A percentile compares a stretch with the other conserved stretches of the same genome.
Evolutionary conservation across 2,329 filamentous ascomycete genomes (phyloP).

Genomic region (Xylariaceae sp.): DNA sequence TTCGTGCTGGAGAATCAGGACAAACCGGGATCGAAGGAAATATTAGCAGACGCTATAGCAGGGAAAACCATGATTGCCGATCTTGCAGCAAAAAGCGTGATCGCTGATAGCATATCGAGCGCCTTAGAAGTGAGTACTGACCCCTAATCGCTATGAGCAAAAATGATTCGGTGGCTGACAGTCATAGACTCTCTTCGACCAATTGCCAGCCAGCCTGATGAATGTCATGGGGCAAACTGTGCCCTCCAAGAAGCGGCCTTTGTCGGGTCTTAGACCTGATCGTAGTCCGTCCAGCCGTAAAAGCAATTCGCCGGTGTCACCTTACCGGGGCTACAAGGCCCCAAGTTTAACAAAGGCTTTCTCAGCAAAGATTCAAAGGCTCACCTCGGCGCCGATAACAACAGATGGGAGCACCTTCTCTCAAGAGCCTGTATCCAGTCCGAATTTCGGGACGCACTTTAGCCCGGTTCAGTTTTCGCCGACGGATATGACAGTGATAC

Average conservation of each 20-base stretch:
- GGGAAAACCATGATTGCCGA: slow-evolving; percentile 77
- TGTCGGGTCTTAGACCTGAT: slow-evolving; percentile 39
- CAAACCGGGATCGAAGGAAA: slow-evolving; percentile 67
- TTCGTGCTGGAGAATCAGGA: slow-evolving; percentile 76
- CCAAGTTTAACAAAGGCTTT: slow-evolving; percentile 17
- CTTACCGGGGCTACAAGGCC: slow-evolving; percentile 12
- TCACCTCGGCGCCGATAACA: slow-evolving; percentile 16
- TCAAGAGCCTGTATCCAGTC: slow-evolving; percentile 19
- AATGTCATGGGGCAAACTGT: slow-evolving; percentile 37
- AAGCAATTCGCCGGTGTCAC: slow-evolving; percentile 25
- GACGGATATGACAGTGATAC: slow-evolving; percentile 22
- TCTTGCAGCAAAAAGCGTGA: slow-evolving; percentile 77
- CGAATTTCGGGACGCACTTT: slow-evolving; percentile 22
- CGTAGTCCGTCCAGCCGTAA: slow-evolving; percentile 28
- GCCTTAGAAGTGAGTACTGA: slow-evolving; percentile 62
- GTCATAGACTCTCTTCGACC: slow-evolving; percentile 69
- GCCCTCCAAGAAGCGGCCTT: slow-evolving; percentile 52
- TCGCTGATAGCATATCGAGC: slow-evolving; percentile 77
- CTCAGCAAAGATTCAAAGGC: slow-evolving; percentile 22
- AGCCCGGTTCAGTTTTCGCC: slow-evolving; percentile 26
- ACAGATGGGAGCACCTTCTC: slow-evolving; percentile 17
- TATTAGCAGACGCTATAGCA: slow-evolving; percentile 77
- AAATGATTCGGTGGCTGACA: slow-evolving; percentile 21
- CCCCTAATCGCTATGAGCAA: not conserved
- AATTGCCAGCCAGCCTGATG: slow-evolving; percentile 68